Evolutionary conservation across 2,329 filamentous ascomycete genomes (phyloP), one percentile per base, ranked within the genome.

Genomic region (Epichloe gansuensis): DNA sequence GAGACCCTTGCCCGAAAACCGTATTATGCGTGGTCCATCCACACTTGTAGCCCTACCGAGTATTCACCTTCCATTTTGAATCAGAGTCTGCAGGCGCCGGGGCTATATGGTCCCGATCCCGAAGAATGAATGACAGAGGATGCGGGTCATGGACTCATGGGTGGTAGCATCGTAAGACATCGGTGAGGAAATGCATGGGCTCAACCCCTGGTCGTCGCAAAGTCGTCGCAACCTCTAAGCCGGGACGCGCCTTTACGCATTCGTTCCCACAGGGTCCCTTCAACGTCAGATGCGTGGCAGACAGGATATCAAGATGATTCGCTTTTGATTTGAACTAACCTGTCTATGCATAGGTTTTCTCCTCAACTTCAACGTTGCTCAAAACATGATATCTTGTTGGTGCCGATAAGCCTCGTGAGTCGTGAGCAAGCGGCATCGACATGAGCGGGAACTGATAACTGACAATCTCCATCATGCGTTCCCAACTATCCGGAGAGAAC

Each of bases 121-220:
- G 23, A 35, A 31, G 23, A 38, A 35, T 39, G 23, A 23, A 46
- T 12, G 46, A 13, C 4, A n/a, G 47, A 39, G 9, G 45, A 46
- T 48, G 46, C 41, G n/a, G 31, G 42, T 52, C 46, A 42, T 45
- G 37, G 38, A 39, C 28, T 52, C 46, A 42, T 45, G 25, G 38
- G 51, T 52, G 38, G 51, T 52, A 38, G 38, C 38, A 52, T 43
- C 23, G 17, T 50, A 44, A 51, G 48, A 53, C 52, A 53, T 42
- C 48, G 52, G 52, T 51, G 52, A 53, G 43, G 44, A 47, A 35
- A 39, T 47, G 48, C 31, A 53, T 50, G 38, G 38, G 25, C 17
- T 23, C 6, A 37, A 43, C 25, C 15, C 11, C 9, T 15, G 34
- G 15, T 50, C 21, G 46, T 46, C n/a, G 34, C 46, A 37, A 3